Conservation (phyloP, 352 stramenopile genomes). For the Phytopythium helicoides region DNA sequence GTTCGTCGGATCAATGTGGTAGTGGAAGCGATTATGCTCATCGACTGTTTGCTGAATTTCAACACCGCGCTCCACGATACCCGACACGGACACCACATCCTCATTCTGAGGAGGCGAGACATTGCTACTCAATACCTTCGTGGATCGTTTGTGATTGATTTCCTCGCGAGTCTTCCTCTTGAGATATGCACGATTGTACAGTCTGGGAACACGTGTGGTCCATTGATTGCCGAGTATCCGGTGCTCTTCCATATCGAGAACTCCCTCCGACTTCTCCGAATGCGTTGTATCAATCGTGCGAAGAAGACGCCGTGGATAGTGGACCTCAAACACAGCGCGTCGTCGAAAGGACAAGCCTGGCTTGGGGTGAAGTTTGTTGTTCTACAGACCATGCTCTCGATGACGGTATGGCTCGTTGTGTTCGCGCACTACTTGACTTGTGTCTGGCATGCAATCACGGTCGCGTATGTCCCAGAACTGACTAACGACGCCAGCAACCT, state of each 20-base stretch:
- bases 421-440: conserved; percentile 4
- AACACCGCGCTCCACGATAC: conserved; percentile 1
- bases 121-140: conserved; percentile 1
- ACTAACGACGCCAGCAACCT: background rate
- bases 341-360: background rate
- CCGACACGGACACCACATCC: background rate
- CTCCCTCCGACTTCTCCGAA: background rate
- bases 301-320: background rate
- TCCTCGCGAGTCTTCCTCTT: background rate
- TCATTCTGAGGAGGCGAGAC: background rate
- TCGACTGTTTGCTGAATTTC: background rate
- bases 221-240: background rate
- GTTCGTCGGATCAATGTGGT: background rate
- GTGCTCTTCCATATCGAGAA: conserved; percentile 2
- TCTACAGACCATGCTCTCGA: background rate
- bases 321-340: background rate
- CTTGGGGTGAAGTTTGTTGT: conserved; percentile 2
- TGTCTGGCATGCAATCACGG: background rate
- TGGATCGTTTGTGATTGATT: background rate
- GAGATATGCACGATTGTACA: background rate
- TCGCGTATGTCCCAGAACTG: background rate
- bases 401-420: background rate
- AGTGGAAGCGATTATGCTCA: background rate
- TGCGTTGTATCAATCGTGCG: background rate
- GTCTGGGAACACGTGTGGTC: background rate